Evolutionary conservation across 805 yeast species (phyloP).

Genomic region (Ogataea trehalophila): DNA sequence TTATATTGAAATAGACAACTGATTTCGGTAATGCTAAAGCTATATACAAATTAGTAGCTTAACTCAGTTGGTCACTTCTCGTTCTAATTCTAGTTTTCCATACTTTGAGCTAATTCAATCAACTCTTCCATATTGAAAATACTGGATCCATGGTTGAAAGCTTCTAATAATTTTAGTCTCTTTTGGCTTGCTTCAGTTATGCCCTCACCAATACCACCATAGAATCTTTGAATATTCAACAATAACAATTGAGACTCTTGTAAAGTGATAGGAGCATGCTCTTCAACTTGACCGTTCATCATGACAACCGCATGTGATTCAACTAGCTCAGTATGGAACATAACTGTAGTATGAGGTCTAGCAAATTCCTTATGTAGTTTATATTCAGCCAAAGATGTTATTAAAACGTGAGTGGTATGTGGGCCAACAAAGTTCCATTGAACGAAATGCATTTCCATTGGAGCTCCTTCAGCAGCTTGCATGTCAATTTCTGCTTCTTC

Average conservation of each 20-base stretch:
- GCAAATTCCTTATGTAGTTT: constrained; percentile 89
- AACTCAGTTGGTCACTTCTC: not conserved
- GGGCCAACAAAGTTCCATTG: constrained; percentile 93
- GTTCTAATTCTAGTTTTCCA: constrained; percentile 39
- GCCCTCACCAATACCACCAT: constrained; percentile 57
- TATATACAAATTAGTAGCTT: too few relatives aligned
- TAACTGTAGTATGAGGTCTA: constrained; percentile 88
- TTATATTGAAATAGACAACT: too few relatives aligned
- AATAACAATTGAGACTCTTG: constrained; percentile 77
- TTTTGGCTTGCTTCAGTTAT: constrained; percentile 37
- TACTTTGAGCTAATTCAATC: constrained; percentile 66
- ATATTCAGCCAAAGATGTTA: constrained; percentile 88
- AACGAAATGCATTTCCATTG: constrained; percentile 78
- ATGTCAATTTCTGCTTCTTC: constrained; percentile 34
- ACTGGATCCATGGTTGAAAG: constrained; percentile 65
- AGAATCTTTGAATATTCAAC: constrained; percentile 74
- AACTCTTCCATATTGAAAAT: constrained; percentile 65
- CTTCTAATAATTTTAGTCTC: constrained; percentile 54
- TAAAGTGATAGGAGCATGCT: constrained; percentile 58
- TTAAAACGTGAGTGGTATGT: constrained; percentile 77
- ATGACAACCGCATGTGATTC: constrained; percentile 58
- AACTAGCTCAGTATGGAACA: constrained; percentile 76
- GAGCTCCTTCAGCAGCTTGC: constrained; percentile 27
- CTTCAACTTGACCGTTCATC: constrained; percentile 83
- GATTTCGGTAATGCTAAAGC: too few relatives aligned